A percentile compares a stretch with the other conserved stretches of the same genome.
Conservation (phyloP, 768 basidiomycete genomes). For the Solioccasus polychromus region DNA sequence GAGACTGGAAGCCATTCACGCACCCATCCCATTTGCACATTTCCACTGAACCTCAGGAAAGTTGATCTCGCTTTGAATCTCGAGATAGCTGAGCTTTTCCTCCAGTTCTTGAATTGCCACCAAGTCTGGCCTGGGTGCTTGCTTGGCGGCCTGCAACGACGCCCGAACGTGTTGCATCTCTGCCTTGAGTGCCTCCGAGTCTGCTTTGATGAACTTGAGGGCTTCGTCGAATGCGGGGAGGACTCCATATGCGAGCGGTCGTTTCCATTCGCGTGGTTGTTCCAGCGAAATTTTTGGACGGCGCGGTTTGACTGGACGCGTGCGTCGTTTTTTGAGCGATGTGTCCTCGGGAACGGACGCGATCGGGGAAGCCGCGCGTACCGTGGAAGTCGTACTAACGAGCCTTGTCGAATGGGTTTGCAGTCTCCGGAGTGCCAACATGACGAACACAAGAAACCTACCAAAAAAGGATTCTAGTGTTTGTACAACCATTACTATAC, state of each 20-base stretch:
- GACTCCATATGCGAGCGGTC: constrained; percentile 58
- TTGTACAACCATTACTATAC: too few species aligned
- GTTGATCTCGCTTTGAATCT: constrained; percentile 81
- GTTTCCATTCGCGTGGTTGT: constrained; percentile 59
- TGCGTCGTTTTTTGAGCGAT: constrained; percentile 3
- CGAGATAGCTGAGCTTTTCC: constrained; percentile 55
- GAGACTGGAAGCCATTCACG: constrained; percentile 26
- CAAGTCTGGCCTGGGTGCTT: constrained; percentile 31
- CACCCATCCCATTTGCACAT: constrained; percentile 76
- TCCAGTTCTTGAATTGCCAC: constrained; percentile 42
- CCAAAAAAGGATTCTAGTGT: too few species aligned
- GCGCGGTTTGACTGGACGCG: constrained; percentile 27
- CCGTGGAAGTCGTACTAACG: constrained; percentile 3
- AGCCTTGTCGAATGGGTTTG: constrained; percentile 6
- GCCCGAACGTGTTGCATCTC: constrained; percentile 23
- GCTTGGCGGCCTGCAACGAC: constrained; percentile 15
- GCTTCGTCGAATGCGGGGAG: constrained; percentile 86
- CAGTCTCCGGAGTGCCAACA: constrained; percentile 17
- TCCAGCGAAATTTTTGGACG: constrained; percentile 53
- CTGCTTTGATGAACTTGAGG: constrained; percentile 60
- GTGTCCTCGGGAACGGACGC: constrained; percentile 3
- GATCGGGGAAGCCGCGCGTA: constrained; percentile 8
- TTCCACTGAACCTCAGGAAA: constrained; percentile 80
- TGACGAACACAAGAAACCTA: constrained; percentile 5
- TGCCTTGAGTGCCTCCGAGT: constrained; percentile 49